Evolutionary conservation across 2,329 filamentous ascomycete genomes (phyloP).

Genomic region (Trichoderma sp.): DNA sequence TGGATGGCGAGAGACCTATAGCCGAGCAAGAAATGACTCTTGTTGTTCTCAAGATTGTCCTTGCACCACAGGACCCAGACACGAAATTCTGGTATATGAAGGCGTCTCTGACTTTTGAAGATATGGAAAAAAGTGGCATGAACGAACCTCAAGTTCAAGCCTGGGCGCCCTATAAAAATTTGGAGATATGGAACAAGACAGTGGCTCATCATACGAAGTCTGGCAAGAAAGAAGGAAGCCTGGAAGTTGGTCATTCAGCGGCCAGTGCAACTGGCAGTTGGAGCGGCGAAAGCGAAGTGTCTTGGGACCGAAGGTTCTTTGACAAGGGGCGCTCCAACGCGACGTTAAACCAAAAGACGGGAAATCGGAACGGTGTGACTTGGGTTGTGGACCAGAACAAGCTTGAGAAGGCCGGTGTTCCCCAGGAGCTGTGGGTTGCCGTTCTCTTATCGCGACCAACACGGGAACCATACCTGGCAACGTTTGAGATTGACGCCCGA

Average conservation of each 20-base stretch:
- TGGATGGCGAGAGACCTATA: too few relatives aligned
- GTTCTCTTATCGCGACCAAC: not conserved
- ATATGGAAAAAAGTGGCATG: too few relatives aligned
- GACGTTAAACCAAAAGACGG: accelerated
- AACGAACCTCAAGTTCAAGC: not conserved
- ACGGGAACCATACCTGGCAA: not conserved
- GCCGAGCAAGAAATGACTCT: too few relatives aligned
- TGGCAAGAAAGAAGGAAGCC: not conserved
- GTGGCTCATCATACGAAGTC: not conserved
- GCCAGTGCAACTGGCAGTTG: not conserved
- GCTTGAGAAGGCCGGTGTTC: accelerated
- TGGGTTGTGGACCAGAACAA: not conserved
- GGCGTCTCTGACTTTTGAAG: not conserved
- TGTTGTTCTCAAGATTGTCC: too few relatives aligned
- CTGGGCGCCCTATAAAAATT: not conserved
- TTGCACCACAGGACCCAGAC: too few relatives aligned
- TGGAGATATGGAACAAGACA: too few relatives aligned
- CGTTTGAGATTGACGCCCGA: not conserved
- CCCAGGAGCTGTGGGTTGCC: not conserved
- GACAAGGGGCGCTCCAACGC: too few relatives aligned
- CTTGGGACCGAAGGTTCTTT: not conserved
- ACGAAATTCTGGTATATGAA: not conserved
- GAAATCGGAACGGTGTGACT: not conserved
- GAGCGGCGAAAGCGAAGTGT: not conserved
- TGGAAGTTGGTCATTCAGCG: not conserved